Percentiles rank a stretch among this genome's conserved stretches.
phyloP scores from a whole-genome alignment of 306 rosid species.

The Gastrolobium bilobum region DNA sequence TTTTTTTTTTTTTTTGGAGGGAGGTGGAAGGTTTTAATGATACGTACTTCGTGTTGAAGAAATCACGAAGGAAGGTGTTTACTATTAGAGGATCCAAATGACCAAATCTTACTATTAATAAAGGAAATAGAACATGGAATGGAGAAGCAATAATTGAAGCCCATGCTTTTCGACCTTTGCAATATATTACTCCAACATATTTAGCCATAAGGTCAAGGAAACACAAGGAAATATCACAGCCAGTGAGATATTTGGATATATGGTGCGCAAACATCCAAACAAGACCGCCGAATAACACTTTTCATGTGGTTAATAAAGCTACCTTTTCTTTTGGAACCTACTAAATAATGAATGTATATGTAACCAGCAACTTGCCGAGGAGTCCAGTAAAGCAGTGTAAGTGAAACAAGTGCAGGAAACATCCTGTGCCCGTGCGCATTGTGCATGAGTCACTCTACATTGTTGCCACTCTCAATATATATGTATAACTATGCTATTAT shows the following conservation, averaged over 20 bases:
- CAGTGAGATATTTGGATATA: neutral
- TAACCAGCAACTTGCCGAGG: neutral
- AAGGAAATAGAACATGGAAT: neutral
- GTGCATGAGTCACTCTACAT: slow-evolving; percentile 22
- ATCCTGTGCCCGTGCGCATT: slow-evolving; percentile 45
- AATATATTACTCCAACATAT: neutral
- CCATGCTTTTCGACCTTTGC: slow-evolving; percentile 22
- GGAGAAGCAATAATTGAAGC: slow-evolving; percentile 9
- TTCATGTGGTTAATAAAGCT: slow-evolving; percentile 29
- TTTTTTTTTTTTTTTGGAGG: no score
- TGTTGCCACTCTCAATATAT: slow-evolving; percentile 38
- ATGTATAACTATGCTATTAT: neutral
- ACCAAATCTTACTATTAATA: neutral
- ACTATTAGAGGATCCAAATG: neutral
- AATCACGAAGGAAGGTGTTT: slow-evolving; percentile 33
- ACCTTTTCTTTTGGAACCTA: slow-evolving; percentile 8
- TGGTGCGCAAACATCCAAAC: slow-evolving; percentile 44
- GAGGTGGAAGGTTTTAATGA: neutral
- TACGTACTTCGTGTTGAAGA: slow-evolving; percentile 55
- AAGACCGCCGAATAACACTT: slow-evolving; percentile 42
- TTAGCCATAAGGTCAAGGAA: neutral
- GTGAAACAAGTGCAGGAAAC: neutral
- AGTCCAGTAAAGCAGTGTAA: neutral
- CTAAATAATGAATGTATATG: neutral
- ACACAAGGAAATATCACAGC: no score